Evolutionary conservation across 1,284 basidiomycete species (phyloP), one percentile per base, ranked within the genome.

Genomic region (Malassezia dermatis): DNA sequence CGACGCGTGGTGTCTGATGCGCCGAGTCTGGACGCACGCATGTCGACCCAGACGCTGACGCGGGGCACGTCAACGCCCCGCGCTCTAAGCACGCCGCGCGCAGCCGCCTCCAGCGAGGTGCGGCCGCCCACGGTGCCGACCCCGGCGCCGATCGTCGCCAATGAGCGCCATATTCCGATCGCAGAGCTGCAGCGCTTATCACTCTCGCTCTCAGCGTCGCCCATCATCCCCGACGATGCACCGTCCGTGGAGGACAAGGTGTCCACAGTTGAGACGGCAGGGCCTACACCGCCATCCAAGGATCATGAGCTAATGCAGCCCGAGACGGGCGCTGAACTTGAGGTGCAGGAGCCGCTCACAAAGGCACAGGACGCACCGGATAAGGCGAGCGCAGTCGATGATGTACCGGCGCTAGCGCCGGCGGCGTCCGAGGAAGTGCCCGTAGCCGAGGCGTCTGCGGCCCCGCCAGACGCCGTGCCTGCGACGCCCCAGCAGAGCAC

Each of bases 211-310:
- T 4, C 24, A 2, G 24, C 10, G 6, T 5, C 24, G 41, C 24
- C 41, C 13, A 8, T 13, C 24, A 19, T 23, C 19, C 39, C 12
- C 8, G 39, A 8, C 5, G n/a, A 24, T 11, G 10, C 23, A 10
- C 19, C 41, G 13, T 11, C 41, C 15, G 13, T 19, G 21, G 24
- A 27, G 13, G 41, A 27, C 3, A n/a, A 6, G 15, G 41, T n/a
- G 6, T 21, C 41, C 7, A 26, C 27, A 7, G 24, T 28, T 24
- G 46, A 48, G 34, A 32, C 46, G n/a, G 46, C 32, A n/a, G 46
- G 27, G 34, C 46, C 46, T 1, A 35, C 46, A 8, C 23, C 30
- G 46, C 46, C 34, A 4, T 48, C 46, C 34, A 48, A 48, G 30
- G 46, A 48, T 26, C 37, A 39, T 15, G 37, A 21, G 2, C 7